Conservation (phyloP, 2,329 filamentous ascomycete species). For the Graphiopsis chlorocephala region DNA sequence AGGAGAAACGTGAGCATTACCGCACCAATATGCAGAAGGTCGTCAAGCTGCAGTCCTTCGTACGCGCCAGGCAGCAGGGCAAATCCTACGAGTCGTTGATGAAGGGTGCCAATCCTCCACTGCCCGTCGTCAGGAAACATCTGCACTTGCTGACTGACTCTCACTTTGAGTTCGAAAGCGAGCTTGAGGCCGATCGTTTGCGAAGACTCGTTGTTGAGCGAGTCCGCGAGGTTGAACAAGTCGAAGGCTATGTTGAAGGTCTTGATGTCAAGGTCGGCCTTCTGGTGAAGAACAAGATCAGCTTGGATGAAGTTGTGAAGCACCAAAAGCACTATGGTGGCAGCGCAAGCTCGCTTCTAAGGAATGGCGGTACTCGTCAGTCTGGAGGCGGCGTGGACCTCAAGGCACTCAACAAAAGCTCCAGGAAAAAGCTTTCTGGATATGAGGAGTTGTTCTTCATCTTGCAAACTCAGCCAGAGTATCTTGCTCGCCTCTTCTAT, state of each 20-base stretch:
- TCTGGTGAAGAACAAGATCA: slow-evolving; percentile 99
- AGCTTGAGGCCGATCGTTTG: slow-evolving; percentile 92
- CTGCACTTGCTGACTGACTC: slow-evolving; percentile 97
- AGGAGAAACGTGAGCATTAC: slow-evolving; percentile 84
- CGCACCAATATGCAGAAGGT: slow-evolving; percentile 98
- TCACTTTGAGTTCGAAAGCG: slow-evolving; percentile 98
- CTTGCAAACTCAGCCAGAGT: slow-evolving; percentile 93
- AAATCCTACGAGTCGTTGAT: slow-evolving; percentile 98
- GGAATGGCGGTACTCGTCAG: slow-evolving; percentile 46
- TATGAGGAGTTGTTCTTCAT: slow-evolving; percentile 98
- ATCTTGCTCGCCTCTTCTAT: slow-evolving; percentile 84
- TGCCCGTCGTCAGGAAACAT: slow-evolving; percentile 96
- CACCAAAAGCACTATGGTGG: slow-evolving; percentile 96
- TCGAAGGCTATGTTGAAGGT: slow-evolving; percentile 97
- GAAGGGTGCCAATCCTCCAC: slow-evolving; percentile 91
- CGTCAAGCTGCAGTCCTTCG: slow-evolving; percentile 96
- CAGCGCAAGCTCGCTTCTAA: slow-evolving; percentile 33
- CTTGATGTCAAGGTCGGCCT: slow-evolving; percentile 98
- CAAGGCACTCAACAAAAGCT: slow-evolving; percentile 96
- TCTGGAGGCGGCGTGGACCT: slow-evolving; percentile 84
- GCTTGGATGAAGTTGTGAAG: slow-evolving; percentile 92
- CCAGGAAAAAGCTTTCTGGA: slow-evolving; percentile 87
- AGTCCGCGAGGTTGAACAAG: slow-evolving; percentile 92
- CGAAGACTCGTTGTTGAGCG: slow-evolving; percentile 96
- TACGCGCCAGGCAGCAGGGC: slow-evolving; percentile 90